Evolutionary conservation across 1,139 yeast species (phyloP).

Genomic region (Lodderomyces beijingensis): DNA sequence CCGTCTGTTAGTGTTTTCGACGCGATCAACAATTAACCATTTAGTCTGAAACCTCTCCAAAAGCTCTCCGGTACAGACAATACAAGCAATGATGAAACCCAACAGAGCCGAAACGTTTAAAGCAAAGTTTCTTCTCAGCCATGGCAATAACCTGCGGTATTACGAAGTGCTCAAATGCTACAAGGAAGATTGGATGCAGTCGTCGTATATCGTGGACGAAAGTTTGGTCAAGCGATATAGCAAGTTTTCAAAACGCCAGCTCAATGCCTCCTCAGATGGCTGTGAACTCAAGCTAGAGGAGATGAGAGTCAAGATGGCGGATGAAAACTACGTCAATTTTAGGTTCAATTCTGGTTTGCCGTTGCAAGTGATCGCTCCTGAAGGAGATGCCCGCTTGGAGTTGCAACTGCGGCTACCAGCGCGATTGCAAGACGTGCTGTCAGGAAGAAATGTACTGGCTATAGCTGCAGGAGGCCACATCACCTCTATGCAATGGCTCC

Average conservation of each 20-base stretch:
- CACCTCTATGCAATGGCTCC: constrained; percentile 55
- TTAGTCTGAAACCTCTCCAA: too few species aligned
- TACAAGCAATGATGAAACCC: background rate
- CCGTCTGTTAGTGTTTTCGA: too few species aligned
- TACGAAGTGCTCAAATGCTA: constrained; percentile 25
- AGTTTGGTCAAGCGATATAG: constrained; percentile 4
- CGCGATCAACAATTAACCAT: too few species aligned
- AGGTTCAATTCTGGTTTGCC: constrained; percentile 5
- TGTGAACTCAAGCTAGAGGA: constrained; percentile 8
- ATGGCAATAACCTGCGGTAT: constrained; percentile 30
- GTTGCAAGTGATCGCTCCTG: background rate
- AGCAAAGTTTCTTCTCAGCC: constrained; percentile 9
- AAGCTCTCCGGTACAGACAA: too few species aligned
- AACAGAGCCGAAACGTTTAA: constrained; percentile 1
- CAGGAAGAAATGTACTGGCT: too few species aligned
- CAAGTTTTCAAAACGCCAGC: constrained; percentile 4
- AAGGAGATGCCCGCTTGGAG: background rate
- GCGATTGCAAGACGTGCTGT: constrained; percentile 12
- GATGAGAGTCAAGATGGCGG: constrained; percentile 4
- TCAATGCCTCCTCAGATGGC: constrained; percentile 3
- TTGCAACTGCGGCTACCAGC: constrained; percentile 7
- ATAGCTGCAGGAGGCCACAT: constrained; percentile 54
- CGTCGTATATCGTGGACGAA: constrained; percentile 31
- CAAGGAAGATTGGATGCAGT: constrained; percentile 32
- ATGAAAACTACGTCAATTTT: constrained; percentile 5